Evolutionary conservation across 2,329 filamentous ascomycete genomes (phyloP), one percentile per base, ranked within the genome.

Genomic region (Beauveria sp.): DNA sequence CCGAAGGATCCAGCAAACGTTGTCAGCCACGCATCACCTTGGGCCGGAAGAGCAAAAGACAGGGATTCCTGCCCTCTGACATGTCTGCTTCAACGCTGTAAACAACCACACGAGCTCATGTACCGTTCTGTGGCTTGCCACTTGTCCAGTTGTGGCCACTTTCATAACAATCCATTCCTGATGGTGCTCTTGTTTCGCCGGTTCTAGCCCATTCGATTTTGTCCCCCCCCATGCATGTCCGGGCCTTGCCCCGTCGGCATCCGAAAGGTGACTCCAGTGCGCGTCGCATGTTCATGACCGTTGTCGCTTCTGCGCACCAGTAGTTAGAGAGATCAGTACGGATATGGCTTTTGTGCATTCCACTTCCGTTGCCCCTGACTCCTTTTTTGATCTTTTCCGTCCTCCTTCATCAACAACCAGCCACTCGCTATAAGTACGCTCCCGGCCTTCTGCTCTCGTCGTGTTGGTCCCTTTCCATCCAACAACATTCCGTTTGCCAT

Each of bases 381-480:
- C 16, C 18, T 43, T 51, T 28, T 24, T 31, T 16, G 12, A 5
- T 14, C 12, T 16, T n/a, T 10, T 42, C 16, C 18, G 24, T 42
- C 6, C 16, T 57, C 18, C 38, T 38, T 22, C 20, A 18, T 38
- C 20, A 52, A 20, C 31, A 20, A 24, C 26, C 5, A 18, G 43
- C 14, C 24, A n/a, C 48, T 20, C 24, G 16, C 22, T 61, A 61
- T 61, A 61, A 61, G 60, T 56, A 61, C 31, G 52, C 52, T 56
- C 42, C 2, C 1, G 12, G 24, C 24, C 52, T 46, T 49, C 40
- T 53, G 34, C 59, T 45, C 42, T 14, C 31, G n/a, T 18, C 40
- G 49, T 50, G 40, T 46, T 60, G 46, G 48, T 51, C 16, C 8
- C 24, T 26, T 51, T n/a, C 28, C 45, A 46, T 43, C 56, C 56